Conservation (phyloP, 306 rosid genomes). For the Oxytropis ochrocephala region DNA sequence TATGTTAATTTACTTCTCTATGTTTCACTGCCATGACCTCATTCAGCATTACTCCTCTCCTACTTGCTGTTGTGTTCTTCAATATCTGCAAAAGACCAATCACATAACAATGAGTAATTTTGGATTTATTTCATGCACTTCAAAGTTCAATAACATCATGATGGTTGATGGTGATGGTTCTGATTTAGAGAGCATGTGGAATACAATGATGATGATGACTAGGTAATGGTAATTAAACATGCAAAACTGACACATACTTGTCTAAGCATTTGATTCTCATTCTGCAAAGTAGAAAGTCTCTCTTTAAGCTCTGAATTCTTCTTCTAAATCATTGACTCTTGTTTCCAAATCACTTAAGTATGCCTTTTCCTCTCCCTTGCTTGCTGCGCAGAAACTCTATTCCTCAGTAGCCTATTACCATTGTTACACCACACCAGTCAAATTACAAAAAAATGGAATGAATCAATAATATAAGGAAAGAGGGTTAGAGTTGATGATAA, state of each 20-base stretch:
- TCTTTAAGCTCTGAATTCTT: constrained; percentile 85
- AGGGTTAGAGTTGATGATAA: not conserved
- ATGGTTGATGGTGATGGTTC: too few species aligned
- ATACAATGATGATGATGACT: not conserved
- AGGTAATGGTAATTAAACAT: not conserved
- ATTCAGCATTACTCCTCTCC: constrained; percentile 59
- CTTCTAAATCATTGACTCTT: constrained; percentile 60
- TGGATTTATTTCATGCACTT: not conserved
- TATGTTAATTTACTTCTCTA: constrained; percentile 4
- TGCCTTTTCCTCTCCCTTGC: constrained; percentile 98
- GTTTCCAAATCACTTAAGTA: constrained; percentile 79
- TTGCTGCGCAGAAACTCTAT: constrained; percentile 96
- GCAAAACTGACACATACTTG: constrained; percentile 50
- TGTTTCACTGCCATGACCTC: not conserved
- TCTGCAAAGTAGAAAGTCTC: constrained; percentile 80
- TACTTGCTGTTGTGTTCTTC: constrained; percentile 92
- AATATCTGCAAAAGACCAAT: constrained; percentile 52
- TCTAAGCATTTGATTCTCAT: constrained; percentile 99
- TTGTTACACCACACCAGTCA: not conserved
- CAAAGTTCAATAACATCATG: too few species aligned
- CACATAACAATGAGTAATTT: not conserved
- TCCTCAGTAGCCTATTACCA: constrained; percentile 68
- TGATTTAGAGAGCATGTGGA: not conserved
- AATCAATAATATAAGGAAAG: not conserved
- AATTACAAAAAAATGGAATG: constrained; percentile 9